These are phyloP conservation scores for Knufia petricola DNA, from an alignment of 2,329 filamentous ascomycete species.

Conservation along the genomic window DNA sequence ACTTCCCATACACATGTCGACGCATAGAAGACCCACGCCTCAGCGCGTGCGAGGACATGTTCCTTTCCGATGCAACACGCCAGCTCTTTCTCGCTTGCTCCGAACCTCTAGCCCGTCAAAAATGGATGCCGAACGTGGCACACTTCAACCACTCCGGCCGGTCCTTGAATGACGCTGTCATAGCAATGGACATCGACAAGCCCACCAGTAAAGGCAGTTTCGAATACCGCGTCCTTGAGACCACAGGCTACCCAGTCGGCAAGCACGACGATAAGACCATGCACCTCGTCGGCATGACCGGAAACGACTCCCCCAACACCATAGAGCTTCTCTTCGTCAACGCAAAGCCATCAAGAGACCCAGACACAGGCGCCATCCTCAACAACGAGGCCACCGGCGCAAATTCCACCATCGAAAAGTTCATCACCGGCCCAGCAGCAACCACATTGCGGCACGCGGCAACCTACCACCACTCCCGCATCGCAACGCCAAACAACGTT, in stretches of 20 bases:
- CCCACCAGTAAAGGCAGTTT: conserved; percentile 13
- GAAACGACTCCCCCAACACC: conserved; percentile 20
- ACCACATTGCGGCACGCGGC: conserved; percentile 27
- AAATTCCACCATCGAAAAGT: conserved; percentile 32
- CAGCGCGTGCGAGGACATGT: conserved; percentile 27
- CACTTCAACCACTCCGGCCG: conserved; percentile 21
- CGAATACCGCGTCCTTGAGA: conserved; percentile 19
- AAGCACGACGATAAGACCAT: conserved; percentile 27
- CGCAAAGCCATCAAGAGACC: conserved; percentile 27
- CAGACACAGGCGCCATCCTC: conserved; percentile 25
- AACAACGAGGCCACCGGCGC: conserved; percentile 26
- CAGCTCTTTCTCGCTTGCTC: conserved; percentile 25
- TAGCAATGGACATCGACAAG: conserved; percentile 25
- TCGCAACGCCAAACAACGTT: conserved; percentile 31
- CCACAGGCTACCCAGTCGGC: conserved; percentile 16
- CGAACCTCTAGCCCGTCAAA: conserved; percentile 17
- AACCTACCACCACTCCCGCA: conserved; percentile 23
- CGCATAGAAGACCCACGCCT: conserved; percentile 24
- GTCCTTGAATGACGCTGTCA: conserved; percentile 22
- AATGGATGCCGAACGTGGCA: conserved; percentile 23
- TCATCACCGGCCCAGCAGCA: conserved; percentile 24
- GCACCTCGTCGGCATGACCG: conserved; percentile 24
- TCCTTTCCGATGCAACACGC: conserved; percentile 23
- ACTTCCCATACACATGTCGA: conserved; percentile 26
- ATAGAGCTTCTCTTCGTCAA: conserved; percentile 27